Base-by-base conservation (phyloP, 305 asterid genomes). In the Rubia peregrina region DNA sequence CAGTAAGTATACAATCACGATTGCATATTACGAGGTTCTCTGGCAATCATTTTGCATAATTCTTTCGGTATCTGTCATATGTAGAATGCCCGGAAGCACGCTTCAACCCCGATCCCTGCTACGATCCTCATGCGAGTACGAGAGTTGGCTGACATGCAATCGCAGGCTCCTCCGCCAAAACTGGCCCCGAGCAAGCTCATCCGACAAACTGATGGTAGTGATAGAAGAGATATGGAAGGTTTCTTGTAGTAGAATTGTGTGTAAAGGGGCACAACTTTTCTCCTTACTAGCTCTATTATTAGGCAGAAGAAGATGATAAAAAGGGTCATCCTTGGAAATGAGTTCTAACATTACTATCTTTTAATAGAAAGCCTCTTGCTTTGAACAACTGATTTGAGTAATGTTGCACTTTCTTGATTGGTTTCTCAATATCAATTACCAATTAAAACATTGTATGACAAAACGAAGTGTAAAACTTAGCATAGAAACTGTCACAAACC, bases 141-240 rank as follows among this genome's bases (percentile, higher is more conserved):
- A 79, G 98, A 92, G 78, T 91, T 90, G 75, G 91, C 98, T 48
- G 87, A 92, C 71, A 78, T 76, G 77, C 92, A 90, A 66, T 76
- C 90, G 26, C 91, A 80, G 76, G 78, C 73, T 64, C 79, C 84
- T 17, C 22, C n/a, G 59, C 84, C 86, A 7, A 83, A 70, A 79
- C 56, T 80, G 53, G 71, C 81, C 80, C 62, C 82, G 46, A 77
- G 76, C 84, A 86, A 80, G 74, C 68, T 77, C 69, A 68, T 74
- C 56, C 83, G 81, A 69, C 84, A 75, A 61, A 57, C 70, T 57
- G 55, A 78, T 62, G 74, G 68, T 84, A 88, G 82, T 21, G 62
- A 57, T 21, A 57, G 36, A 57, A 57, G 7, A 21, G 0, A 9
- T 8, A 57, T 7, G 26, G 26, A n/a, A 55, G 26, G 26, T 55